Base-by-base conservation (phyloP, 768 basidiomycete genomes). In the Leucosporidium scottii region DNA sequence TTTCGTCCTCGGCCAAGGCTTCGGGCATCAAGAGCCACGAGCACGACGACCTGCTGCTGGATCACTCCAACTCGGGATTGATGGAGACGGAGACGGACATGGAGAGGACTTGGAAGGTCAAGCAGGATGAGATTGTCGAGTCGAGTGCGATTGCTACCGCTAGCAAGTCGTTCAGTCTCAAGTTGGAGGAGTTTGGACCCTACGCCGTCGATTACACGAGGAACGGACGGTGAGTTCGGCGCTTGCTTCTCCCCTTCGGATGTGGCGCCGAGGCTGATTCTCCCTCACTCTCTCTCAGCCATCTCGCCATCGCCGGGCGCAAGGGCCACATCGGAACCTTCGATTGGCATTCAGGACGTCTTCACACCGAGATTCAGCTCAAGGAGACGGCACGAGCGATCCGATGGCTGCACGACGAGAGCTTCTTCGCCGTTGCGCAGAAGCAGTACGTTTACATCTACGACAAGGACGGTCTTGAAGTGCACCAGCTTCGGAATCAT, bases 361-460 rank as follows among this genome's bases (percentile, higher is more conserved):
- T 96, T 31, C 89, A 93, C 75, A 83, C 89, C 8, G 94, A 98
- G 76, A 80, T 97, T 23, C 91, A 94, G 72, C 79, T 98, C 12
- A 85, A 85, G 69, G 94, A 98, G 79, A 91, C 89, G 28, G 90
- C 90, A 74, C 80, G 93, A 72, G 94, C 96, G 77, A 88, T 99
- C 78, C 91, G 89, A 23, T 97, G 92, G 75, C 79, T 99, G 10
- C 93, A 97, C 75, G 90, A 94, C 71, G 90, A 96, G 61, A 87
- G 89, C 0, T 90, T 87, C 78, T 92, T 88, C 75, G 94, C 94
- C 2, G 93, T 96, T 13, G 94, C 94, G 0, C 94, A 99, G 79
- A 90, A 91, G 79, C 89, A 92, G 82, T 90, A 94, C 76, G 90
- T 89, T 23, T 99, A 90, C 79, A 91, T 99, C 55, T 98, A 99